phyloP scores from a whole-genome alignment of 352 stramenopile species.

The Phytophthora tentaculata region DNA sequence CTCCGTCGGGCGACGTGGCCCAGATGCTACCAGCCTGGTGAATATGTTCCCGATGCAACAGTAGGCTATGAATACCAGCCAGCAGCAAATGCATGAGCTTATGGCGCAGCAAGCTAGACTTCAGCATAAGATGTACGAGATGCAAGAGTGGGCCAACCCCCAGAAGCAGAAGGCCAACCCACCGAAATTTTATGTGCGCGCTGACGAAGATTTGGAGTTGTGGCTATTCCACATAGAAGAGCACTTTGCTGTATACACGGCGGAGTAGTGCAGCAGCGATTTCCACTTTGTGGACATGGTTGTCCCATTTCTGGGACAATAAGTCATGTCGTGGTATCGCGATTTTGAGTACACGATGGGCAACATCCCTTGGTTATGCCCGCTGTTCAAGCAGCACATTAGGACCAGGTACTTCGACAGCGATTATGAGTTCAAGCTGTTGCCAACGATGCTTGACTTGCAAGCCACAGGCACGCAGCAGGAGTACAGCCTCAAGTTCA shows the following conservation, averaged over 20 bases:
- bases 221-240: conserved; percentile 20
- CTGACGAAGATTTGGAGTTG: conserved; percentile 14
- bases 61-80: conserved; percentile 5
- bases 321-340: conserved; percentile 11
- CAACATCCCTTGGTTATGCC: neutral
- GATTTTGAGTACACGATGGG: conserved; percentile 10
- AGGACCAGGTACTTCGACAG: neutral
- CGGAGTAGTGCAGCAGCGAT: neutral
- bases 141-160: conserved; percentile 1
- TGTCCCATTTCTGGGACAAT: conserved; percentile 3
- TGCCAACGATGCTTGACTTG: neutral
- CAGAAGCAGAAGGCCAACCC: conserved; percentile 15
- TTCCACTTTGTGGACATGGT: conserved; percentile 11
- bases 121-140: conserved; percentile 18
- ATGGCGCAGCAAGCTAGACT: conserved; percentile 17
- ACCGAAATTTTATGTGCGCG: conserved; percentile 1
- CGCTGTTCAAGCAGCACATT: conserved; percentile 9
- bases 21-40: conserved; percentile 1
- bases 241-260: conserved; percentile 1
- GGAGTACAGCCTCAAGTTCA: conserved; percentile 5
- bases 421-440: conserved; percentile 18
- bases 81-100: conserved; percentile 9
- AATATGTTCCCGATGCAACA: conserved; percentile 9
- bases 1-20: neutral
- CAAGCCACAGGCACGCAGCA: neutral